Percentiles rank a stretch among this genome's conserved stretches.
Evolutionary conservation across 1,284 basidiomycete species (phyloP).

Genomic region (Malassezia pachydermatis): DNA sequence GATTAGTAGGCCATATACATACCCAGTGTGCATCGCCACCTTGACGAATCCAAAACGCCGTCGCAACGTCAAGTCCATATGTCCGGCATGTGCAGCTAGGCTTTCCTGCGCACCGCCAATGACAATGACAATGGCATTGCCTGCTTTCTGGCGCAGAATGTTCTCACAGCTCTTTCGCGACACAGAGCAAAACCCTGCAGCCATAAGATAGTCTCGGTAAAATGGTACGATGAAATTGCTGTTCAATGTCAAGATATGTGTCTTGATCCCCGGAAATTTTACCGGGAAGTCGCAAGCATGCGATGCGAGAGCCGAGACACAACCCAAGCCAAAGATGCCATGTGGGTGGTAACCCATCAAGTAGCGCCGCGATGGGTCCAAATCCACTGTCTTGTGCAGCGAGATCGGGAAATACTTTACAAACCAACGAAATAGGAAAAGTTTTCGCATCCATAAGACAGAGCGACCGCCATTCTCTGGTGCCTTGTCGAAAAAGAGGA

Average conservation of each 20-base stretch:
- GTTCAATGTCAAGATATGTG: conserved; percentile 80
- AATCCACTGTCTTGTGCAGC: conserved; percentile 54
- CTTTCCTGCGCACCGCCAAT: conserved; percentile 93
- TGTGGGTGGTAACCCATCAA: conserved; percentile 60
- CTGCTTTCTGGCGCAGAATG: conserved; percentile 57
- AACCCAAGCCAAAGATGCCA: conserved; percentile 55
- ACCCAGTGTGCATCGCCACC: conserved; percentile 86
- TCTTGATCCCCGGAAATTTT: conserved; percentile 78
- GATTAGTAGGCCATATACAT: conserved; percentile 30
- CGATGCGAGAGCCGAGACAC: conserved; percentile 82
- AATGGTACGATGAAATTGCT: conserved; percentile 81
- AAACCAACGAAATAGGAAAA: conserved; percentile 68
- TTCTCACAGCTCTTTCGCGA: conserved; percentile 79
- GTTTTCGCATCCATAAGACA: conserved; percentile 64
- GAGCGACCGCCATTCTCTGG: conserved; percentile 68
- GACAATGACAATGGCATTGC: conserved; percentile 75
- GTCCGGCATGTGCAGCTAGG: conserved; percentile 83
- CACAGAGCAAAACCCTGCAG: conserved; percentile 77
- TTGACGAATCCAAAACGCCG: conserved; percentile 79
- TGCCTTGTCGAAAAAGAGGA: conserved; percentile 63
- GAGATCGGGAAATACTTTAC: conserved; percentile 79
- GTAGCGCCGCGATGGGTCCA: conserved; percentile 81
- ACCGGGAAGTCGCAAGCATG: conserved; percentile 88
- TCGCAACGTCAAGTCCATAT: conserved; percentile 78
- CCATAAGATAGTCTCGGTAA: conserved; percentile 72